Base-by-base conservation (phyloP, 495 filamentous ascomycete species). In the Lophiostoma macrostomum region DNA sequence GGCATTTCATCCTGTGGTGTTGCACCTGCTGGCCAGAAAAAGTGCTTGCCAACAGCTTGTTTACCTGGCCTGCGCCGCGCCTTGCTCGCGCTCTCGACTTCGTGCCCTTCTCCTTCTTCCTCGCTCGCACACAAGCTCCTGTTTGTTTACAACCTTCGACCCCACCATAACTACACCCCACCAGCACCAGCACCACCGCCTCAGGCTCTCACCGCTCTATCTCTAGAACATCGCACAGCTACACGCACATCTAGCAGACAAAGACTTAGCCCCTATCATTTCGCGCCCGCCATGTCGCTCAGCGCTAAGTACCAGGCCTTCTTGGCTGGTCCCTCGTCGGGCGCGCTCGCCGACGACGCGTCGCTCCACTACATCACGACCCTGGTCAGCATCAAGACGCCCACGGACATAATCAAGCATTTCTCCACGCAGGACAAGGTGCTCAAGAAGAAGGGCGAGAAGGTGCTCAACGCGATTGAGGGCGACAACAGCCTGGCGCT, bases 351-450 rank as follows among this genome's bases (percentile, higher is more conserved):
- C 38, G 69, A 75, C 40, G 75, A 87, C 69, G 85, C 88, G 51
- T 82, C 90, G 32, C 74, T 95, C 64, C 82, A 91, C 73, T 98
- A 97, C 74, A 86, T 97, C 67, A 86, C 93, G 39, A 91, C 89
- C n/a, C 82, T 88, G 25, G 86, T 85, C 27, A 83, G 80, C 54
- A 71, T 91, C 58, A 78, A 80, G 43, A 79, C 84, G 46, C 56
- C 84, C 19, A 75, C 83, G 36, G 79, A 83, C 20, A 88, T 97
- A 63, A 68, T 88, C 66, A 87, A 84, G 70, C 91, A 97, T 70
- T 67, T 95, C 46, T 71, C 67, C 50, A 75, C 77, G 27, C 79
- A 90, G 64, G 70, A 74, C 20, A 79, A 77, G 51, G 76, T 85
- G 64, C 67, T 90, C 45, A 88, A 85, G 72, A 94, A 87, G 75